Conservation (phyloP, 2,329 filamentous ascomycete genomes). For the Ceratocystis albifundus region DNA sequence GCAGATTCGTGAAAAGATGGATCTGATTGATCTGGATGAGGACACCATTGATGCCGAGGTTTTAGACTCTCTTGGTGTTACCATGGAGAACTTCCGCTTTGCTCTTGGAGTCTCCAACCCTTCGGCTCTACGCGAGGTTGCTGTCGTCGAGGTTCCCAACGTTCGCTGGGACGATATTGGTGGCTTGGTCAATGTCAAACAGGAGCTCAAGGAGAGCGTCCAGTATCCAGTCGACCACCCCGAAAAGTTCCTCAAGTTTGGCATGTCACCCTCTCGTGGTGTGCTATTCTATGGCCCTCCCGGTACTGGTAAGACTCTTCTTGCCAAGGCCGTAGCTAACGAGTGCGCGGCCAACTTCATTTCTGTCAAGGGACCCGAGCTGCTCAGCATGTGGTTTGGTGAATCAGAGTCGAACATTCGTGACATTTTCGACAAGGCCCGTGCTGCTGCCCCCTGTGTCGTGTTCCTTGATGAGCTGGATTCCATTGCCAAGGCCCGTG, state of each 20-base stretch:
- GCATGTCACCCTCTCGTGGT: slow-evolving; percentile 92
- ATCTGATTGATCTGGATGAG: slow-evolving; percentile 95
- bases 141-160: slow-evolving; percentile 97
- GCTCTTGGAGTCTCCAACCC: slow-evolving; percentile 97
- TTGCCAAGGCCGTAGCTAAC: slow-evolving; percentile 98
- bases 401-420: slow-evolving; percentile 99
- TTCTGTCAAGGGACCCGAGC: slow-evolving; percentile 94
- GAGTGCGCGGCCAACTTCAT: slow-evolving; percentile 99
- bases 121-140: slow-evolving; percentile 94
- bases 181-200: slow-evolving; percentile 96
- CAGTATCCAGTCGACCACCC: slow-evolving; percentile 99
- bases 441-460: slow-evolving; percentile 92
- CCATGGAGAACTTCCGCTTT: slow-evolving; percentile 99
- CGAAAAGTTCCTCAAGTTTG: slow-evolving; percentile 99
- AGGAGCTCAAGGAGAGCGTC: slow-evolving; percentile 96
- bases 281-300: slow-evolving; percentile 97
- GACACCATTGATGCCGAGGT: slow-evolving; percentile 99
- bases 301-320: slow-evolving; percentile 99
- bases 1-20: slow-evolving; percentile 99
- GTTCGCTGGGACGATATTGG: slow-evolving; percentile 99
- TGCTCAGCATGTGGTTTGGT: slow-evolving; percentile 99
- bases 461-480: slow-evolving; percentile 98
- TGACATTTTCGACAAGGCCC: slow-evolving; percentile 99
- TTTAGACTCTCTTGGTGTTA: slow-evolving; percentile 92
- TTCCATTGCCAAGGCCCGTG: slow-evolving; percentile 98